These are phyloP conservation scores for Acorus gramineus DNA, from an alignment of 106 monocot species.

Conservation along the genomic window DNA sequence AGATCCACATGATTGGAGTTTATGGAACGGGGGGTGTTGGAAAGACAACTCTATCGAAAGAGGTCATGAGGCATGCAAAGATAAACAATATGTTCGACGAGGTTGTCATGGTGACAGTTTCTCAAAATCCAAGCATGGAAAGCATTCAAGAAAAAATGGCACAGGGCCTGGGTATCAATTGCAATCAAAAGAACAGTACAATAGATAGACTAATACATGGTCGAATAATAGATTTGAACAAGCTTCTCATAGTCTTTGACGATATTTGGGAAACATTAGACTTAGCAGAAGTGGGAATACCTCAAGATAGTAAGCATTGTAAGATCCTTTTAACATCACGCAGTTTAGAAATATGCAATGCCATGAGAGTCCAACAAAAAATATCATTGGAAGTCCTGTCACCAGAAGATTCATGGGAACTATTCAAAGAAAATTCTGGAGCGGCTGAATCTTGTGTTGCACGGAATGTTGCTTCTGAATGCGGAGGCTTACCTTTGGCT, in stretches of 20 bases:
- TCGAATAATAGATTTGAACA: conserved; percentile 19
- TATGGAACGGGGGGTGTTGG: conserved; percentile 23
- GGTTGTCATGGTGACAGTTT: conserved; percentile 15
- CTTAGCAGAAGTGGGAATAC: conserved; percentile 14
- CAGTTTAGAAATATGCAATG: conserved; percentile 7
- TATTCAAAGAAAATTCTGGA: conserved; percentile 22
- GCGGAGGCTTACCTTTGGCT: conserved; percentile 17
- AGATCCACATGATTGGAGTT: conserved; percentile 14
- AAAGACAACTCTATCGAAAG: conserved; percentile 21
- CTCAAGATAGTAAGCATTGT: conserved; percentile 8
- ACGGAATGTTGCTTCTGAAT: conserved; percentile 9
- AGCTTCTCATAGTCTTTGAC: conserved; percentile 30
- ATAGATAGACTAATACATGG: not conserved
- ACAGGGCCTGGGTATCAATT: conserved; percentile 7
- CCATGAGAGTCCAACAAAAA: not conserved
- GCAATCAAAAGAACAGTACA: not conserved
- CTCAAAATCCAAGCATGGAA: conserved; percentile 16
- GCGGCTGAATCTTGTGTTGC: conserved; percentile 4
- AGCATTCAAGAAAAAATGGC: conserved; percentile 17
- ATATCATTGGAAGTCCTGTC: conserved; percentile 16
- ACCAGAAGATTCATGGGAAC: conserved; percentile 17
- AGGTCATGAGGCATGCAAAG: conserved; percentile 7
- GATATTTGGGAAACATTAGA: conserved; percentile 19
- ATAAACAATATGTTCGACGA: conserved; percentile 14
- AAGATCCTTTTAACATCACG: conserved; percentile 16